Evolutionary conservation across 1,284 basidiomycete genomes (phyloP), one percentile per base, ranked within the genome.

Genomic region (Apiotrichum veenhuisii): DNA sequence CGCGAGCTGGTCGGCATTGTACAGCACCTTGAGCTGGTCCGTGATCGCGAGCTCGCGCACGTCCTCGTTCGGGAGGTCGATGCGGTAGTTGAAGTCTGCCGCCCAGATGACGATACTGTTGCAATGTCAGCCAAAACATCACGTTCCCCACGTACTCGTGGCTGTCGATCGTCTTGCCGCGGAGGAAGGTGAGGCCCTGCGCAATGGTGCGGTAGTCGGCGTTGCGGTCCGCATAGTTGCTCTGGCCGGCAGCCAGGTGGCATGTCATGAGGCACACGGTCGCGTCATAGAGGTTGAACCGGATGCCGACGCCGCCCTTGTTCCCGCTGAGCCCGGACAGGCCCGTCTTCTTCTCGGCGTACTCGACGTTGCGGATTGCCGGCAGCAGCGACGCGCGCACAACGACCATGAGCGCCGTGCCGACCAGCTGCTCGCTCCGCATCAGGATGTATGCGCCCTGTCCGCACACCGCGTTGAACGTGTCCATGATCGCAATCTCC

Each of bases 241-340:
- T 73, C 67, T 95, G 92, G 4, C 96, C 96, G 8, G 96, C 94
- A 17, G 96, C 93, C 46, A 98, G 82, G 76, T 98, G 96, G 54
- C 72, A 72, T 0, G 95, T 97, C 66, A 99, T 79, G 77, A 98
- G 93, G 77, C 96, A 98, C 67, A 98, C 87, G 47, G 84, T 88
- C 8, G 93, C 89, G 70, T 96, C 92, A 67, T 88, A 83, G 65
- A 91, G 88, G 42, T 97, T 88, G 58, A 99, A 80, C 22, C 96
- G 86, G 64, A 99, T 89, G 3, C 88, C 93, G 9, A 96, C 90
- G 12, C 91, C 94, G 23, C 91, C 91, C 78, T 95, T 99, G 78
- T 98, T 99, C 23, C 96, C 96, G 7, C 91, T 92, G 84, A 98
- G 92, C 17, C 96, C 96, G 55, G 91, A 85, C 38, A 98, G 80